Evolutionary conservation across 805 yeast genomes (phyloP).

Genomic region (Sugiyamaella mastotermitis): DNA sequence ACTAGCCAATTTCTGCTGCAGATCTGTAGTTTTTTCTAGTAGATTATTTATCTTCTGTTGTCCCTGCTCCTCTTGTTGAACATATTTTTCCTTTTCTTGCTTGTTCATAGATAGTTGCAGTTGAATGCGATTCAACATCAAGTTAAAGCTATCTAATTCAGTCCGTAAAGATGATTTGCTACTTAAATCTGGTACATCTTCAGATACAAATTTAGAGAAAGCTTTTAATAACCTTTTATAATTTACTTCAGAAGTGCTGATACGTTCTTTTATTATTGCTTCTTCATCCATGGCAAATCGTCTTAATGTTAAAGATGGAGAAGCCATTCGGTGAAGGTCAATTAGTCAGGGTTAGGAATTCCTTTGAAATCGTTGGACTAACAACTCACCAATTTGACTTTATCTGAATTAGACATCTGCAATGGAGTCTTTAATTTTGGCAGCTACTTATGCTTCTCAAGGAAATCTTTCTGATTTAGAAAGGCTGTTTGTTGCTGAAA

Average conservation of each 20-base stretch:
- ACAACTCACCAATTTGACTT: no score
- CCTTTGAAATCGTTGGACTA: no score
- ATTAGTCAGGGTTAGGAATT: no score
- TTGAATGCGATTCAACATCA: constrained; percentile 16
- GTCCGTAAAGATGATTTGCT: constrained; percentile 5
- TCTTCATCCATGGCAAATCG: constrained; percentile 17
- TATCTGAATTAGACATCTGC: no score
- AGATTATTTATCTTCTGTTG: constrained; percentile 11
- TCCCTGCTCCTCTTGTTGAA: constrained; percentile 14
- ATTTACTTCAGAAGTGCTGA: constrained; percentile 16
- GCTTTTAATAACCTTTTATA: constrained; percentile 15
- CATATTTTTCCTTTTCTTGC: constrained; percentile 18
- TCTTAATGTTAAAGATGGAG: no score
- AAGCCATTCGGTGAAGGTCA: no score
- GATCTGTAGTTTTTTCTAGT: constrained; percentile 14
- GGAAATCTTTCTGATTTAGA: constrained; percentile 9
- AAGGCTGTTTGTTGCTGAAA: constrained; percentile 7
- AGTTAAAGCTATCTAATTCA: constrained; percentile 16
- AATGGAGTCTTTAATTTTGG: constrained; percentile 12
- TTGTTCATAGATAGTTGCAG: constrained; percentile 20
- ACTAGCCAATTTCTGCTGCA: constrained; percentile 13
- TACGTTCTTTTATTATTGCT: constrained; percentile 19
- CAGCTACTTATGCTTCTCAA: constrained; percentile 14
- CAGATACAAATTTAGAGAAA: constrained; percentile 6
- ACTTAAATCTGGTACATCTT: not conserved